Conservation (phyloP, 2,329 filamentous ascomycete genomes). For the Alternaria triticimaculans region DNA sequence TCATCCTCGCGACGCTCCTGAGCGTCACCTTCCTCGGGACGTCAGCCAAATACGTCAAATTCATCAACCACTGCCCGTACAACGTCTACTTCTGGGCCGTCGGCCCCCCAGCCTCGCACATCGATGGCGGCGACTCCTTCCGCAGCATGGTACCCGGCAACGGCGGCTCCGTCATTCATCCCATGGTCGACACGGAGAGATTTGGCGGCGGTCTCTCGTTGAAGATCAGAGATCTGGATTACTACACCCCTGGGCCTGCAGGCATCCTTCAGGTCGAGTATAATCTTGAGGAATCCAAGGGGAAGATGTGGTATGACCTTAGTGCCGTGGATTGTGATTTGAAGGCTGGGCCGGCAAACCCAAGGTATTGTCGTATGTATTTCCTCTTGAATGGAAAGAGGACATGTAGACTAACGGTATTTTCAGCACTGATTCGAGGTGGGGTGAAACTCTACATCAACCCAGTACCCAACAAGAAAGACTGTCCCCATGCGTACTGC, state of each 20-base stretch:
- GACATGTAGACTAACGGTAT: not conserved
- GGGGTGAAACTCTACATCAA: conserved; percentile 24
- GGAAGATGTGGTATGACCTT: conserved; percentile 31
- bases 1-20: not conserved
- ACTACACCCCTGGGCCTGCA: conserved; percentile 19
- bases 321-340: conserved; percentile 27
- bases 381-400: no score
- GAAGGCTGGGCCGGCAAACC: conserved; percentile 6
- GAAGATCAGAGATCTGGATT: conserved; percentile 32
- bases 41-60: conserved; percentile 11
- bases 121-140: conserved; percentile 10
- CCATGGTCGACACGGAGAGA: conserved; percentile 16
- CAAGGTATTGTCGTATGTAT: conserved; percentile 22
- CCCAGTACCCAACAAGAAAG: not conserved
- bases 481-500: conserved; percentile 20
- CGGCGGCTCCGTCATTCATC: conserved; percentile 8
- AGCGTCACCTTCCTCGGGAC: not conserved
- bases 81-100: conserved; percentile 30
- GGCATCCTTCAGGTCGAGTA: conserved; percentile 37
- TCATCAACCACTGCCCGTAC: conserved; percentile 34
- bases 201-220: conserved; percentile 20
- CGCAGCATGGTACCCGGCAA: conserved; percentile 14
- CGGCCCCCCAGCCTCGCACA: conserved; percentile 2
- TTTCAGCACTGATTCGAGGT: conserved; percentile 20
- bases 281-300: conserved; percentile 12